Base-by-base conservation (phyloP, 257 asterid species). In the Eucommia ulmoides region DNA sequence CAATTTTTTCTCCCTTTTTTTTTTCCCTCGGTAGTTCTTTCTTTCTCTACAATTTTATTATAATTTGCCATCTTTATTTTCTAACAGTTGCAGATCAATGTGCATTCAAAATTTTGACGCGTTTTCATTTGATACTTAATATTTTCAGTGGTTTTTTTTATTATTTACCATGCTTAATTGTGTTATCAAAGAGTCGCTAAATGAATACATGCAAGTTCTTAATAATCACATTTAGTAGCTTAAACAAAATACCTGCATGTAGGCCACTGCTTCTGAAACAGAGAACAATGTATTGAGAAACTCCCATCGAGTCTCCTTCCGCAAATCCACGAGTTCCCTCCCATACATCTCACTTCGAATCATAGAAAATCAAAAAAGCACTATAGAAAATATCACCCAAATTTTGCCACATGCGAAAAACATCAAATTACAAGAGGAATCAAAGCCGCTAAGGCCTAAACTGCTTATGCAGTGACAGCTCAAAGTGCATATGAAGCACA, bases 211-310 rank as follows among this genome's bases (percentile, higher is more conserved):
- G n/a, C n/a, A n/a, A n/a, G n/a, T n/a, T n/a, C n/a, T n/a, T n/a
- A n/a, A n/a, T n/a, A n/a, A n/a, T n/a, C n/a, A n/a, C 48, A 16
- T 18, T 8, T 42, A 10, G 4, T n/a, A 16, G 48, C 44, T 26
- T 24, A 61, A 24, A 33, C 22, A 19, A 38, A 33, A 26, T 73
- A 82, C 95, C 95, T 85, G 95, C 95, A 85, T 85, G 58, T 66
- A 85, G 47, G 95, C 95, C 62, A 85, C 95, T 7, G 95, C 95
- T 74, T 85, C 95, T 48, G 95, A 85, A 69, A 85, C 94, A 22
- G 95, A 85, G 72, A 85, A 85, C 12, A 82, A 64, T 49, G 95
- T 85, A 69, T 77, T 85, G 51, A 85, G 88, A 71, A 85, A 85
- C 69, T 74, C 94, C 95, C 95, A 85, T 44, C 72, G 77, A 66